Conservation (phyloP, 441 rosid genomes). For the Flueggea neowawraea region DNA sequence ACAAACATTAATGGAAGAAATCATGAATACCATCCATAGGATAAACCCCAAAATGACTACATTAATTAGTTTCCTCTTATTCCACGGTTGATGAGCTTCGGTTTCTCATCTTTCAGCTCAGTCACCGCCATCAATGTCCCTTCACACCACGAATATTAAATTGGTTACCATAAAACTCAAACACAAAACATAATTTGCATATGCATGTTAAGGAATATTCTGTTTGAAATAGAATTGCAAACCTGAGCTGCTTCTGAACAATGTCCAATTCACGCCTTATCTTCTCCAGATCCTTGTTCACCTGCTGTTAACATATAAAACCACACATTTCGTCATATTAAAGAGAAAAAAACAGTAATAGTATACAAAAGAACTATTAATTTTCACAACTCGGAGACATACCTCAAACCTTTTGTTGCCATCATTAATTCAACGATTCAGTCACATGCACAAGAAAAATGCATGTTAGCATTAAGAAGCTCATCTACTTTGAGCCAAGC, state of each 20-base stretch:
- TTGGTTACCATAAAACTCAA: background rate
- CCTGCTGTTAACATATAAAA: constrained; percentile 3
- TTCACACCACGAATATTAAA: background rate
- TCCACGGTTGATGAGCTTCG: background rate
- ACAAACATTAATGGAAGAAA: background rate
- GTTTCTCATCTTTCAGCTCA: background rate
- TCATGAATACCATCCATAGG: background rate
- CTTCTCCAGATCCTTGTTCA: background rate
- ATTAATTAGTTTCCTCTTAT: background rate
- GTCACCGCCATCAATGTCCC: background rate
- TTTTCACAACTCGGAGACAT: background rate
- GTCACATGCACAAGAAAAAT: constrained; percentile 1
- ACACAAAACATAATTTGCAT: background rate
- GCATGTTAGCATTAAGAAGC: no score
- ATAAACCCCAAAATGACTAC: background rate
- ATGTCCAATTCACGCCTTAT: background rate
- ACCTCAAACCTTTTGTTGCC: constrained; percentile 8
- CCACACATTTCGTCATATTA: background rate
- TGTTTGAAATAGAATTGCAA: background rate
- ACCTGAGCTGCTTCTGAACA: constrained; percentile 4
- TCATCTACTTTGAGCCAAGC: no score
- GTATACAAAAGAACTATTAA: background rate
- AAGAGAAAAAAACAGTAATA: background rate
- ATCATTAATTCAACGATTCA: background rate
- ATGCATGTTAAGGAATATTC: background rate